These are phyloP conservation scores for Ophioceras dolichostomum DNA, from an alignment of 2,329 filamentous ascomycete genomes.

Conservation along the genomic window DNA sequence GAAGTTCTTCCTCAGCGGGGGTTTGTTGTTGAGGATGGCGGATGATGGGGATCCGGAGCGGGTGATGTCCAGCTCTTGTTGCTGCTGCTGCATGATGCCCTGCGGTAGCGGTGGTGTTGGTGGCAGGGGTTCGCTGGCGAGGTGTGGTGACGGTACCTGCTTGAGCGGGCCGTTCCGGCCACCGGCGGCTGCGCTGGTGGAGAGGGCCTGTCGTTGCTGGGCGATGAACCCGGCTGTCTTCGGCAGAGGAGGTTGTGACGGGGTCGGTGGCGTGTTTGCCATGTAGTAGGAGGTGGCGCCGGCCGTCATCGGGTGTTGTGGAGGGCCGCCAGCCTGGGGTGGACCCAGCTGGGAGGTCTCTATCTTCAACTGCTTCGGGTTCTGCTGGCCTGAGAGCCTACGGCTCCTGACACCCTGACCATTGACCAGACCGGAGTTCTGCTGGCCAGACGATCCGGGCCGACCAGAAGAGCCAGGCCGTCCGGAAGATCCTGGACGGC, in stretches of 20 bases:
- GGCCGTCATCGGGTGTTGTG: background rate
- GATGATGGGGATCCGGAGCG: constrained; percentile 40
- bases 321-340: constrained; percentile 9
- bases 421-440: too few relatives aligned
- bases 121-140: constrained; percentile 16
- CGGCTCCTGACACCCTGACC: constrained; percentile 54
- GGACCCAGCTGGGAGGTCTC: constrained; percentile 47
- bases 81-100: constrained; percentile 15
- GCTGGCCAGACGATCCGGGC: background rate
- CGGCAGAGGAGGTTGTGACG: constrained; percentile 4
- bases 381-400: constrained; percentile 69
- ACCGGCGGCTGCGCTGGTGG: constrained; percentile 21
- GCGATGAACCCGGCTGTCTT: constrained; percentile 23
- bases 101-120: constrained; percentile 21
- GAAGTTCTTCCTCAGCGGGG: constrained; percentile 51
- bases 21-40: constrained; percentile 24
- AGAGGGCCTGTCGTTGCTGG: constrained; percentile 28
- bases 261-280: constrained; percentile 5
- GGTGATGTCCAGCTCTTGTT: too few relatives aligned
- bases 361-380: constrained; percentile 75
- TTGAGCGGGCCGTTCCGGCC: constrained; percentile 17
- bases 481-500: too few relatives aligned
- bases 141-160: constrained; percentile 19
- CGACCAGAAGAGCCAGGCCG: constrained; percentile 17
- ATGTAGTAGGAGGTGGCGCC: constrained; percentile 1